Base-by-base conservation (phyloP, 2,329 filamentous ascomycete species). In the Fusarium sp. region DNA sequence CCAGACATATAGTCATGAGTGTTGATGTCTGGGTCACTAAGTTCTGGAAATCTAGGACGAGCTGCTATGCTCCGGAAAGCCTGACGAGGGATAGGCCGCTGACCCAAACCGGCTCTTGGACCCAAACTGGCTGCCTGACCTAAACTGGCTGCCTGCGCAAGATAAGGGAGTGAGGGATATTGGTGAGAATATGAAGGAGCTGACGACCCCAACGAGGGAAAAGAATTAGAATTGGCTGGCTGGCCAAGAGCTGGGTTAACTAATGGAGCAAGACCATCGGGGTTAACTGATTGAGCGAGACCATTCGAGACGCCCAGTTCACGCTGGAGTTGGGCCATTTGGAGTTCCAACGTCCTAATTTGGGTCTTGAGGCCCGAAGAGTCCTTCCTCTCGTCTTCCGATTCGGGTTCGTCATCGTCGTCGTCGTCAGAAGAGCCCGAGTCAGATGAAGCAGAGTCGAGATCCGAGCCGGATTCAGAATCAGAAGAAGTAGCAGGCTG, bases 301-400 rank as follows among this genome's bases (percentile, higher is more conserved):
- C 48, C 35, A 35, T 31, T 57, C 23, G 63, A 26, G 39, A 58
- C 49, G 18, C 59, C 12, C 24, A 75, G 41, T 47, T 75, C 73
- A 16, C 59, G 58, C 43, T 75, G 74, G 8, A 78, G 68, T 28
- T 74, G 72, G 8, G 69, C 55, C 11, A 77, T 43, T 23, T 76
- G 75, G 16, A 75, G 66, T 39, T 74, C 68, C 48, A 80, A 70
- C n/a, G 74, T 60, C 23, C 75, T 69, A 20, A 79, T 63, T 8
- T 80, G 78, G 10, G 65, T 57, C 48, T 74, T 63, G 21, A 81
- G 64, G 8, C 71, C 68, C 15, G 69, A 29, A 21, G 39, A 24
- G 2, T 49, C 46, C 26, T 49, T 56, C 20, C 60, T 61, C 21
- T 73, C 66, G 37, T 44, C 47, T 5, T 74, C 71, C 1, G 64